Evolutionary conservation across 1,284 basidiomycete genomes (phyloP).

Genomic region (Malassezia sp.): DNA sequence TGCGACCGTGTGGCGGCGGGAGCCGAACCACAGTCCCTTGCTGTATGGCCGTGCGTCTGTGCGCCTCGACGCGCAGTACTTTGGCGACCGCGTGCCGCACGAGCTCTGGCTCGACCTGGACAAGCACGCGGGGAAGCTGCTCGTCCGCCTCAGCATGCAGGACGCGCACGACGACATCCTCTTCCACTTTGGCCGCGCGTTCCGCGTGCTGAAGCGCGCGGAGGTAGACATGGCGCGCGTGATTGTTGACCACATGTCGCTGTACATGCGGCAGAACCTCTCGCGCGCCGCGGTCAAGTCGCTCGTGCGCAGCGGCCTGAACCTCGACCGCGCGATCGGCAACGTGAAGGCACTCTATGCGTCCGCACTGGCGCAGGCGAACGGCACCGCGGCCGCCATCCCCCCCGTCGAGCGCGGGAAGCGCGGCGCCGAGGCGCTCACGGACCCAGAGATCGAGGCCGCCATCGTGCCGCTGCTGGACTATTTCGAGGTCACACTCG

Average conservation of each 20-base stretch:
- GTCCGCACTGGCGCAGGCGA: slow-evolving; percentile 36
- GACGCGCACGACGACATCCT: slow-evolving; percentile 95
- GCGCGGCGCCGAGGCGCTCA: slow-evolving; percentile 58
- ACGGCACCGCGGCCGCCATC: slow-evolving; percentile 29
- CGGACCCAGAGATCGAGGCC: slow-evolving; percentile 86
- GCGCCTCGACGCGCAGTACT: slow-evolving; percentile 76
- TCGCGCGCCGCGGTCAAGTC: slow-evolving; percentile 59
- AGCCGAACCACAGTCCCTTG: slow-evolving; percentile 52
- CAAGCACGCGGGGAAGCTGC: slow-evolving; percentile 62
- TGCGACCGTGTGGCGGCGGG: slow-evolving; percentile 82
- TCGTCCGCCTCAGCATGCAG: slow-evolving; percentile 90
- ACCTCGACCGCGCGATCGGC: slow-evolving; percentile 41
- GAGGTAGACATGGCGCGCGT: slow-evolving; percentile 92
- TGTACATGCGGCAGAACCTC: slow-evolving; percentile 79
- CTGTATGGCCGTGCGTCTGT: slow-evolving; percentile 83
- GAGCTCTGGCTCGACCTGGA: slow-evolving; percentile 90
- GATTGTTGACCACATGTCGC: slow-evolving; percentile 94
- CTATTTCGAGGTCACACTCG: slow-evolving; percentile 88
- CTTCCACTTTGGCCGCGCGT: slow-evolving; percentile 93
- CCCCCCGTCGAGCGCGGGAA: slow-evolving; percentile 34
- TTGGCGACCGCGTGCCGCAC: slow-evolving; percentile 76
- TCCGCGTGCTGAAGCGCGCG: slow-evolving; percentile 82
- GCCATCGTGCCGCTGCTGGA: slow-evolving; percentile 87
- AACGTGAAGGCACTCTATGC: slow-evolving; percentile 43
- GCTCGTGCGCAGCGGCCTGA: slow-evolving; percentile 39